phyloP scores from a whole-genome alignment of 352 stramenopile genomes.

The Globisporangium alternatum region DNA sequence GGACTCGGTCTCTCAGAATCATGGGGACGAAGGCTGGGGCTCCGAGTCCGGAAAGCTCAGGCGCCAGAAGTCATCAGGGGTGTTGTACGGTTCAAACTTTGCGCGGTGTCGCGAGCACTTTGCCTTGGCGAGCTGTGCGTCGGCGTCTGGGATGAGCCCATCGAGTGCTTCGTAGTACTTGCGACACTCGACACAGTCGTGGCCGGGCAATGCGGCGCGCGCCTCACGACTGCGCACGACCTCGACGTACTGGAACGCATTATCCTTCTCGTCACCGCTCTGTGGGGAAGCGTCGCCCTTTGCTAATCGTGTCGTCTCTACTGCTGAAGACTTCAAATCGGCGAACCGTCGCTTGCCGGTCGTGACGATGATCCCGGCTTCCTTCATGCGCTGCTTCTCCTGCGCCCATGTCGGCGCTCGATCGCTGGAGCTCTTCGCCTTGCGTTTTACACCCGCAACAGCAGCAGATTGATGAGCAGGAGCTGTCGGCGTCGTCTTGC shows the following conservation, averaged over 20 bases:
- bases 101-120: slow-evolving; percentile 77
- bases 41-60: slow-evolving; percentile 78
- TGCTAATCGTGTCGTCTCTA: not conserved
- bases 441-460: not conserved
- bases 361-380: not conserved
- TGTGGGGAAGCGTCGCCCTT: slow-evolving; percentile 2
- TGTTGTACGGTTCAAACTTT: slow-evolving; percentile 68
- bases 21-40: slow-evolving; percentile 10
- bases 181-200: slow-evolving; percentile 72
- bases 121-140: slow-evolving; percentile 37
- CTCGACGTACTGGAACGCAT: slow-evolving; percentile 59
- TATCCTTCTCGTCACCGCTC: slow-evolving; percentile 17
- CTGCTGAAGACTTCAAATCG: not conserved
- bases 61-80: slow-evolving; percentile 84
- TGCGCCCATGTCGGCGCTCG: slow-evolving; percentile 36
- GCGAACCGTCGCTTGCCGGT: not conserved
- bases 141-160: slow-evolving; percentile 31
- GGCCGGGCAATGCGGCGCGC: slow-evolving; percentile 48
- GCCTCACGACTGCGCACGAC: slow-evolving; percentile 74
- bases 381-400: slow-evolving; percentile 31
- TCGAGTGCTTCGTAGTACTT: slow-evolving; percentile 80
- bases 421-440: slow-evolving; percentile 1
- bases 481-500: not conserved
- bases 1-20: not conserved
- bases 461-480: not conserved